Evolutionary conservation across 208 protist genomes (phyloP).

Genomic region (Polymyxa betae): DNA sequence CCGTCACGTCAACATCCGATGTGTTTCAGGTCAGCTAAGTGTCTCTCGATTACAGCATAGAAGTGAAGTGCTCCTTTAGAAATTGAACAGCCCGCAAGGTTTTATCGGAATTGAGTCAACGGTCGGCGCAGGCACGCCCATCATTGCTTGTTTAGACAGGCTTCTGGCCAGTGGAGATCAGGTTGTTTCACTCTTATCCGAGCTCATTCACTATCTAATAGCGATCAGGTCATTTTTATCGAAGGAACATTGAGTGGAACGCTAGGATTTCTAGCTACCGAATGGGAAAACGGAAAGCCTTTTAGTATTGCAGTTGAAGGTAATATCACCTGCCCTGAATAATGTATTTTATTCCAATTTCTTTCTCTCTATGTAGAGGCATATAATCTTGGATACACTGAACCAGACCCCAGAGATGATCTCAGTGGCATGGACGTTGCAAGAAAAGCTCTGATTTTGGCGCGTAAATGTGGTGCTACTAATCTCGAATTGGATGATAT

Average conservation of each 20-base stretch:
- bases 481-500: background rate
- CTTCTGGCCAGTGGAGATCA: background rate
- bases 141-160: background rate
- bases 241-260: background rate
- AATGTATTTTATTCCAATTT: too few species aligned
- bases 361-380: background rate
- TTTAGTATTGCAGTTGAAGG: background rate
- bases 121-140: slow-evolving; percentile 43
- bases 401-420: slow-evolving; percentile 24
- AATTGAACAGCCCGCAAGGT: background rate
- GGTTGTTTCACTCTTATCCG: background rate
- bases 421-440: slow-evolving; percentile 26
- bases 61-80: background rate
- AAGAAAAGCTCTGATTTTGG: slow-evolving; percentile 18
- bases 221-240: background rate
- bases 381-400: background rate
- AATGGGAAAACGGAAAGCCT: background rate
- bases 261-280: background rate
- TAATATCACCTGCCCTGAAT: too few species aligned
- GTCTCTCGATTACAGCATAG: background rate
- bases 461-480: background rate
- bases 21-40: background rate
- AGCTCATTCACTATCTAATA: background rate
- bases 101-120: slow-evolving; percentile 32
- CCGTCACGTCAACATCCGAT: background rate